phyloP scores from a whole-genome alignment of 2,329 filamentous ascomycete genomes.

The Kalmusia sp. region DNA sequence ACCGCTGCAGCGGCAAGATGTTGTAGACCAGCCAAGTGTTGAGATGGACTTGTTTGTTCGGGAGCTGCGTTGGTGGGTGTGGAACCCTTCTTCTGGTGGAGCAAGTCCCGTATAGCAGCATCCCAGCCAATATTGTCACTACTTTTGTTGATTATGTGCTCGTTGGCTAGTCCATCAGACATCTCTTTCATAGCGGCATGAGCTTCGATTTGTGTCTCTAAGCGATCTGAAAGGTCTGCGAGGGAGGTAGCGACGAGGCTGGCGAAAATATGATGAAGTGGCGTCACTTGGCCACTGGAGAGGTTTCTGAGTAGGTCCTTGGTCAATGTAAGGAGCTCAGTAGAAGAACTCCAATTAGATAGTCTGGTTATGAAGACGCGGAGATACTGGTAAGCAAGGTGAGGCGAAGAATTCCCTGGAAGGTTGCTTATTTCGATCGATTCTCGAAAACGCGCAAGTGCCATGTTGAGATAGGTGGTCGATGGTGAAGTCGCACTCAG shows the following conservation, averaged over 20 bases:
- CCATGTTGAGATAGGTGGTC: slow-evolving; percentile 36
- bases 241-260: slow-evolving; percentile 44
- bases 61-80: slow-evolving; percentile 24
- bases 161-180: slow-evolving; percentile 39
- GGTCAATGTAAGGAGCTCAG: slow-evolving; percentile 33
- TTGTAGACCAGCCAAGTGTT: slow-evolving; percentile 47
- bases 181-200: slow-evolving; percentile 46
- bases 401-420: slow-evolving; percentile 35
- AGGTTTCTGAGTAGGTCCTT: slow-evolving; percentile 40
- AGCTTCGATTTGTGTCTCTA: slow-evolving; percentile 45
- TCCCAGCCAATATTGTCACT: slow-evolving; percentile 44
- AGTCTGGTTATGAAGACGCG: slow-evolving; percentile 41
- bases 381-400: slow-evolving; percentile 46
- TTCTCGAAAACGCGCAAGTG: slow-evolving; percentile 39
- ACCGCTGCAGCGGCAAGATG: slow-evolving; percentile 49
- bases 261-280: slow-evolving; percentile 46
- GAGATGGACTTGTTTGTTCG: slow-evolving; percentile 34
- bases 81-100: slow-evolving; percentile 38
- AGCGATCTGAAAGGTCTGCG: slow-evolving; percentile 41
- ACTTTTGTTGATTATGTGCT: slow-evolving; percentile 39
- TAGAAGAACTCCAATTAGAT: slow-evolving; percentile 30
- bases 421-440: slow-evolving; percentile 40
- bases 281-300: slow-evolving; percentile 33
- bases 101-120: slow-evolving; percentile 37
- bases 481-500: slow-evolving; percentile 33